A percentile compares a stretch with the other conserved stretches of the same genome.
Evolutionary conservation across 805 yeast species (phyloP).

Genomic region (Schwanniomyces vanrijiae): DNA sequence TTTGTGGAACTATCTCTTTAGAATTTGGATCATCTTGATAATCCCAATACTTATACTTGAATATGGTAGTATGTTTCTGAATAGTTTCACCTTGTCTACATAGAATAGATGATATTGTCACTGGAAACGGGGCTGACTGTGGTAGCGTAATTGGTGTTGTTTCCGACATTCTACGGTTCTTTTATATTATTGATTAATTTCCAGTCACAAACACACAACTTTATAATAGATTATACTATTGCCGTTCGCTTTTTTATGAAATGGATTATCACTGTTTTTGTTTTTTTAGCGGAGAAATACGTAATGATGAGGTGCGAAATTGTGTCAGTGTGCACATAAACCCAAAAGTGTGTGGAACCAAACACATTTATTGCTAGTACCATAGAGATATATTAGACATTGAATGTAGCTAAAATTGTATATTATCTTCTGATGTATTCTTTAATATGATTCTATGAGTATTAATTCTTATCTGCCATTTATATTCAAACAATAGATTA

Average conservation of each 20-base stretch:
- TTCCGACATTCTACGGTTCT: constrained; percentile 21
- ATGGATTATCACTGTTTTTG: not conserved
- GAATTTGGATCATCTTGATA: constrained; percentile 55
- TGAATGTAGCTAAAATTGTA: too few species aligned
- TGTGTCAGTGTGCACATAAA: not conserved
- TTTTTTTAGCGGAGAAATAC: not conserved
- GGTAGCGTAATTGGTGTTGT: constrained; percentile 58
- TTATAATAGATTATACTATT: not conserved
- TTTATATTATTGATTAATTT: not conserved
- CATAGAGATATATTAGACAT: too few species aligned
- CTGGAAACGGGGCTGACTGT: constrained; percentile 65
- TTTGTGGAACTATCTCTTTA: constrained; percentile 39
- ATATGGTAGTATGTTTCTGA: constrained; percentile 50
- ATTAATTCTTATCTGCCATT: too few species aligned
- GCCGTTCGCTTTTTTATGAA: not conserved
- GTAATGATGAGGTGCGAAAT: not conserved
- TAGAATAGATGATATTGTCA: constrained; percentile 55
- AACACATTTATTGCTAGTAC: too few species aligned
- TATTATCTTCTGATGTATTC: too few species aligned
- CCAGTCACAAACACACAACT: not conserved
- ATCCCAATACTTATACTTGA: constrained; percentile 69
- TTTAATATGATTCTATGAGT: too few species aligned
- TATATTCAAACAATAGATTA: too few species aligned
- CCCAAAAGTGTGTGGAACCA: not conserved
- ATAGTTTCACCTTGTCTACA: constrained; percentile 47